phyloP scores from a whole-genome alignment of 352 stramenopile species.

The Phytophthora syringae region DNA sequence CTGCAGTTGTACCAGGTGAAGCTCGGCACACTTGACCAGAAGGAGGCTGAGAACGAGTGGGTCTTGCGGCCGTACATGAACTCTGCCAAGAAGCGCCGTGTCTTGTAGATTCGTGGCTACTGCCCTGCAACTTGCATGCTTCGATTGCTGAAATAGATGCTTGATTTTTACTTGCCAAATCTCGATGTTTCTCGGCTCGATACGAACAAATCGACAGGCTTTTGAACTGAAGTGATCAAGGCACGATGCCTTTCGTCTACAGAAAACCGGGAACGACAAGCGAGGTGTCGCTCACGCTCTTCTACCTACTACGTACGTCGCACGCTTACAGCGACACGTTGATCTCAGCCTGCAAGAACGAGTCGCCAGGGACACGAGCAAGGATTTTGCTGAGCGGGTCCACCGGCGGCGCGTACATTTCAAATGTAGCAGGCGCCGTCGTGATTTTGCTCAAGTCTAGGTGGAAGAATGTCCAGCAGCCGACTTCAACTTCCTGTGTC shows the following conservation, averaged over 20 bases:
- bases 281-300: neutral
- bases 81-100: constrained; percentile 97
- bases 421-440: constrained; percentile 83
- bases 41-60: constrained; percentile 99
- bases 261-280: no score
- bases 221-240: neutral
- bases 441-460: constrained; percentile 90
- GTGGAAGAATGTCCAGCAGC: constrained; percentile 91
- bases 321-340: constrained; percentile 81
- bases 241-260: no score
- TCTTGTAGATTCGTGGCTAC: constrained; percentile 66
- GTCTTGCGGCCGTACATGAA: constrained; percentile 99
- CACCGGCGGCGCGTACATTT: constrained; percentile 89
- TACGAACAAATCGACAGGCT: constrained; percentile 12
- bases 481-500: constrained; percentile 87
- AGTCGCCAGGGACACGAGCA: constrained; percentile 83
- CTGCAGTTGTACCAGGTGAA: constrained; percentile 98
- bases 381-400: constrained; percentile 89
- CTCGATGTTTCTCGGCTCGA: no score
- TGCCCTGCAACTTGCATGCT: constrained; percentile 2
- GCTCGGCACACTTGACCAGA: constrained; percentile 98
- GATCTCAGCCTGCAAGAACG: constrained; percentile 90
- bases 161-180: constrained; percentile 36
- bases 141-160: constrained; percentile 48
- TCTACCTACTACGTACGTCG: constrained; percentile 21